Conservation (phyloP, 495 filamentous ascomycete species). For the Podospora anserina region DNA sequence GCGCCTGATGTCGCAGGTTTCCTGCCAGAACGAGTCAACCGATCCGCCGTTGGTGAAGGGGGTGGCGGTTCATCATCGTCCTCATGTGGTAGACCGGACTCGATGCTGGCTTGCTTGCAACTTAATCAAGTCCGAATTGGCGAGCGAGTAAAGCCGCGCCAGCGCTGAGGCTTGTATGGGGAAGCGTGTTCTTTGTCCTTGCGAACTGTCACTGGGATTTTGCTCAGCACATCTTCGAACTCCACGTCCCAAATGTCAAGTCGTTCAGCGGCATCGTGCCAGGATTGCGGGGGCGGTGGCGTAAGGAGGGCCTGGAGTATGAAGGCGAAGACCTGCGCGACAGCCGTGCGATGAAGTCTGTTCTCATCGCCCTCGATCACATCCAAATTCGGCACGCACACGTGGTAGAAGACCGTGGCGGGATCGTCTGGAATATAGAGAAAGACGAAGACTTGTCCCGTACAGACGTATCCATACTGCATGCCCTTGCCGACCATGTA, state of each 20-base stretch:
- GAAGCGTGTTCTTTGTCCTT: conserved; percentile 20
- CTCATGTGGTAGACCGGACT: not conserved
- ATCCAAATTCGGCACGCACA: conserved; percentile 42
- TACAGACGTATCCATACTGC: conserved; percentile 46
- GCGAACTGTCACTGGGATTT: conserved; percentile 29
- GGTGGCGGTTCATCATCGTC: not conserved
- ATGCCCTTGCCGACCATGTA: conserved; percentile 47
- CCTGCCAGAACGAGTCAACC: too few relatives aligned
- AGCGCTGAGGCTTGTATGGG: conserved; percentile 31
- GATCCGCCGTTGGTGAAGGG: too few relatives aligned
- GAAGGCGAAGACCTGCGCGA: conserved; percentile 49
- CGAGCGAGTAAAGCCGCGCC: conserved; percentile 29
- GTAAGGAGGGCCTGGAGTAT: conserved; percentile 39
- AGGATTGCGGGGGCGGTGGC: conserved; percentile 21
- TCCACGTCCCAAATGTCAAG: conserved; percentile 40
- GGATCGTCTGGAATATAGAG: conserved; percentile 45
- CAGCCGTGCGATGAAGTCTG: conserved; percentile 42
- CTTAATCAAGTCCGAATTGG: conserved; percentile 29
- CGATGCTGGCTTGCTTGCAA: not conserved
- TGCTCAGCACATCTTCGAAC: conserved; percentile 36
- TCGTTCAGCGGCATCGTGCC: conserved; percentile 34
- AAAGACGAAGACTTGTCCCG: conserved; percentile 48
- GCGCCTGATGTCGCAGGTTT: too few relatives aligned
- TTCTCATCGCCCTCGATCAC: conserved; percentile 32
- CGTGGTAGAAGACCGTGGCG: conserved; percentile 37